Base-by-base conservation (phyloP, 148 eudicot genomes). In the Vaccinium darrowii region DNA sequence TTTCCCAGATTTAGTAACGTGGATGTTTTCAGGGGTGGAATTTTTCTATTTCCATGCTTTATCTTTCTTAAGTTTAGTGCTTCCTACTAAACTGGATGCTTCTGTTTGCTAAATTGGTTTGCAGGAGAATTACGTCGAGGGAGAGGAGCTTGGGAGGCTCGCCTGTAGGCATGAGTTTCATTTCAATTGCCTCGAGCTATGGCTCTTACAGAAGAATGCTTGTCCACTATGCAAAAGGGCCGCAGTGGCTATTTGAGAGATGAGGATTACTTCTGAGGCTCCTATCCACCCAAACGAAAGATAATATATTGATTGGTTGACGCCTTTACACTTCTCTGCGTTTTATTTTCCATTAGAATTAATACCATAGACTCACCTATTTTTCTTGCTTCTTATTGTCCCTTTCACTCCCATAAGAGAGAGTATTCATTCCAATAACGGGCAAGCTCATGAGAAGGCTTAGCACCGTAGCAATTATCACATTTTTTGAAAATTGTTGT, bases 221-320 rank as follows among this genome's bases (percentile, higher is more conserved):
- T 94, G 98, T 87, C 98, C 98, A 63, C 86, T 93, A 57, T 94
- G 98, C 86, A 93, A 92, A 86, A 87, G 85, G 56, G 90, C 93
- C 21, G 95, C 84, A 76, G 80, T 65, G 33, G 30, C 33, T 65
- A 25, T 65, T 65, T 65, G 72, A 65, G 33, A 65, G 72, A 2
- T 69, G 23, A 18, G n/a, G 43, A 69, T 69, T 33, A 69, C 6
- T 25, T 69, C 27, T 33, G 25, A 4, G 75, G 75, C 58, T 8
- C 13, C 39, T 69, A 4, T 65, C 10, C 30, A 1, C 72, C 30
- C 72, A n/a, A n/a, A 65, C 10, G 30, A 7, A 27, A 65, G 36
- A n/a, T 23, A 27, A 65, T 65, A 6, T 65, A 3, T 9, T 25
- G 33, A 65, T 65, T 25, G 14, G 72, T n/a, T 23, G 30, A 19